Base-by-base conservation (phyloP, 345 rosid genomes). In the Geranium brycei region DNA sequence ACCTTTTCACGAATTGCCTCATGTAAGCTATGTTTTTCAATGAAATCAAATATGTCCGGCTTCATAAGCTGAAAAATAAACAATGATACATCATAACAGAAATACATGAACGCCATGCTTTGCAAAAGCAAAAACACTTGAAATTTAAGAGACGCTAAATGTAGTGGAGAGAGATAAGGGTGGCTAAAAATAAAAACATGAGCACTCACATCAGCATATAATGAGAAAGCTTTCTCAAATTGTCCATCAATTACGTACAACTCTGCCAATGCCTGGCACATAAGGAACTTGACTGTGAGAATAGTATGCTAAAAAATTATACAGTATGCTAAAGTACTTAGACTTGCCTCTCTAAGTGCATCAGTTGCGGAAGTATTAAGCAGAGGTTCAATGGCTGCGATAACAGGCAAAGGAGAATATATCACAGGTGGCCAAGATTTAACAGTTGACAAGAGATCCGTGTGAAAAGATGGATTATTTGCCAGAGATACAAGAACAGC, bases 401-500 rank as follows among this genome's bases (percentile, higher is more conserved):
- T 91, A 70, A 93, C 87, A 70, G 96, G 91, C 76, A 83, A 78
- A 60, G 89, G 79, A 67, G 96, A 87, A 82, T 88, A 95, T 67
- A 95, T 72, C 64, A 76, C 70, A 74, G 81, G 76, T 28, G 99
- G 99, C 99, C 99, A 95, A 64, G 87, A 84, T 78, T 87, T 95
- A 63, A 95, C 93, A 61, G 96, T 86, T 73, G 95, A 81, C 67
- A 95, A 73, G 65, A 95, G 93, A 76, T 88, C 89, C 76, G 72
- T 81, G 70, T 91, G 97, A 75, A 77, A 83, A 47, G 83, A 80
- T 10, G 92, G 81, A 80, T 88, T 91, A 74, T 97, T 95, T 60
- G 99, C 99, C 76, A 95, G 75, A 58, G 99, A 96, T 65, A 88
- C 99, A 62, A 95, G 95, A 67, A 96, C 92, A 77, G 87, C 96